Base-by-base conservation (phyloP, 345 rosid genomes). In the Turritis glabra region DNA sequence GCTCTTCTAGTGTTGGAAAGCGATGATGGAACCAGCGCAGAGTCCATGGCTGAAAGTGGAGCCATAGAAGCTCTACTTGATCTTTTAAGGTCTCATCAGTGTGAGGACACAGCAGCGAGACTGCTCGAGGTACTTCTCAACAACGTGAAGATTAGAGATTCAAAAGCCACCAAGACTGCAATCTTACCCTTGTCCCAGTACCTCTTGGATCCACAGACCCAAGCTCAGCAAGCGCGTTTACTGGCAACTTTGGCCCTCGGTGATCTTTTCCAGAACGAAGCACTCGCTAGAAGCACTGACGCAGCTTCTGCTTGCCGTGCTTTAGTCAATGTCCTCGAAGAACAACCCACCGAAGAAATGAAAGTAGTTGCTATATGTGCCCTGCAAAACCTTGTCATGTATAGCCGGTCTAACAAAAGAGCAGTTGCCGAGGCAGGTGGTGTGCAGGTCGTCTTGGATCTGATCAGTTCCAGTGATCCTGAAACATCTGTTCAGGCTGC, bases 381-480 rank as follows among this genome's bases (percentile, higher is more conserved):
- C 65, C 71, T 96, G 80, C 99, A 96, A 74, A 96, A 96, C 80
- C 96, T 96, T 76, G 98, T 96, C 33, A 92, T 87, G 97, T 82
- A 88, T 78, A 90, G 99, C 68, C 83, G 97, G 66, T 87, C 99
- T 17, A 96, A 96, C 82, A 96, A 91, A 87, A 84, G 99, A 84
- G 99, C 98, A 11, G 97, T 96, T 79, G 99, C 98, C 11, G 99
- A 96, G 87, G 99, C 98, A 71, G 97, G 98, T 62, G 99, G 99
- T 69, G 97, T 96, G 71, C 99, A 96, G 83, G 98, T 96, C 27
- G 86, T 96, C 35, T 71, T 96, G 85, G 99, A 92, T 85, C 82
- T 96, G 62, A 92, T 92, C 25, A 88, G 97, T 76, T 96, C 99
- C 21, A 90, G 97, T 79, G 97, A 92, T 69, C 93, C 91, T 2